Evolutionary conservation across 352 stramenopile species (phyloP), one percentile per base, ranked within the genome.

Genomic region (Phytophthora crassamura): DNA sequence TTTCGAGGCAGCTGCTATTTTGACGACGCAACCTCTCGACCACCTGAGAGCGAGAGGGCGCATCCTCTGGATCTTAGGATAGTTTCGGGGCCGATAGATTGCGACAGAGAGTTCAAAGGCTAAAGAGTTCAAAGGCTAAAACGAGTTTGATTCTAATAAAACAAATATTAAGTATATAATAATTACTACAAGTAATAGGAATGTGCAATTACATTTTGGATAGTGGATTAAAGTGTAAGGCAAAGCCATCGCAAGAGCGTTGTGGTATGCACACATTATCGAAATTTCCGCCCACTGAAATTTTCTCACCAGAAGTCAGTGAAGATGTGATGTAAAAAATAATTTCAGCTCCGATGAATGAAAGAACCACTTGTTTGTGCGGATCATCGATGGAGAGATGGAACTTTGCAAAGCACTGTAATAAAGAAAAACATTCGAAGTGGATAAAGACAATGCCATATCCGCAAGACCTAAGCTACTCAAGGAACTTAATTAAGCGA

Each of bases 351-450:
- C 25, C 43, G 35, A 55, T 43, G 48, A 34, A 34, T 55, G 35
- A 55, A 55, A 55, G n/a, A 55, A 45, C 36, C 11, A 43, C 33
- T 45, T 55, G 48, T 10, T 42, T 42, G 48, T 55, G 34, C 4
- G 33, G 48, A 55, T 55, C 48, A 43, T 55, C 32, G n/a, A 55
- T 43, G 48, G 34, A 45, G 33, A 55, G 48, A 55, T 55, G 48
- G 48, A 55, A 55, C 48, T 33, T 55, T 55, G 33, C 48, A 45
- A 43, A 55, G 7, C 48, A 45, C 20, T 55, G 33, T 45, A 42
- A 45, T 45, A 55, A 55, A 35, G 39, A 55, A 25, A 25, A 25
- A 3, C 22, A 25, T 25, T 25, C 22, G 3, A 25, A 25, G 22
- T 25, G 22, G 22, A 25, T 25, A 25, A 1, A 25, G 22, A 25